phyloP scores from a whole-genome alignment of 306 rosid genomes.

The Amphicarpaea edgeworthii region DNA sequence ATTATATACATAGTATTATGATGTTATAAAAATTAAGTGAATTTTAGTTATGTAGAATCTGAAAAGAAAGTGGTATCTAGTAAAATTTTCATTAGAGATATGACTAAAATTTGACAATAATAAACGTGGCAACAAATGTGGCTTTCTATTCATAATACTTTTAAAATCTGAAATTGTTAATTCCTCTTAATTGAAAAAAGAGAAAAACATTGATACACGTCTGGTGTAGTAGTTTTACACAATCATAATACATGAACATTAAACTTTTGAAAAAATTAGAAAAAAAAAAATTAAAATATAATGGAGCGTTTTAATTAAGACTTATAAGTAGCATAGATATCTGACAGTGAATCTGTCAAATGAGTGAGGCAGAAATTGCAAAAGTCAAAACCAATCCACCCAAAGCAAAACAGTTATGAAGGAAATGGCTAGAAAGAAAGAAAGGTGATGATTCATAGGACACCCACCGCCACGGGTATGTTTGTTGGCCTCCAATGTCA shows the following conservation, averaged over 20 bases:
- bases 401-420: slow-evolving; percentile 51
- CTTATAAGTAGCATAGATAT: neutral
- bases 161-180: neutral
- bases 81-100: neutral
- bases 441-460: slow-evolving; percentile 63
- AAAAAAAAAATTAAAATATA: too few relatives aligned
- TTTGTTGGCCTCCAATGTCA: slow-evolving; percentile 75
- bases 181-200: neutral
- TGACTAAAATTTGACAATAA: neutral
- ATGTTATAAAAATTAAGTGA: neutral
- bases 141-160: slow-evolving; percentile 9
- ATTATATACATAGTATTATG: neutral
- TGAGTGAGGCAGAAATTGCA: slow-evolving; percentile 32
- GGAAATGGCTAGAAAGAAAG: slow-evolving; percentile 48
- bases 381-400: slow-evolving; percentile 45
- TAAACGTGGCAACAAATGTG: neutral
- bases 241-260: too few relatives aligned
- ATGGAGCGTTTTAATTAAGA: neutral
- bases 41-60: neutral
- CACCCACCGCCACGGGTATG: slow-evolving; percentile 64
- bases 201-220: too few relatives aligned
- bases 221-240: too few relatives aligned
- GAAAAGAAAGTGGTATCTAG: neutral
- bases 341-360: slow-evolving; percentile 10
- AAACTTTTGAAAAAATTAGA: too few relatives aligned